phyloP scores from a whole-genome alignment of 164 flowering plant genomes.

The Magnolia officinalis region DNA sequence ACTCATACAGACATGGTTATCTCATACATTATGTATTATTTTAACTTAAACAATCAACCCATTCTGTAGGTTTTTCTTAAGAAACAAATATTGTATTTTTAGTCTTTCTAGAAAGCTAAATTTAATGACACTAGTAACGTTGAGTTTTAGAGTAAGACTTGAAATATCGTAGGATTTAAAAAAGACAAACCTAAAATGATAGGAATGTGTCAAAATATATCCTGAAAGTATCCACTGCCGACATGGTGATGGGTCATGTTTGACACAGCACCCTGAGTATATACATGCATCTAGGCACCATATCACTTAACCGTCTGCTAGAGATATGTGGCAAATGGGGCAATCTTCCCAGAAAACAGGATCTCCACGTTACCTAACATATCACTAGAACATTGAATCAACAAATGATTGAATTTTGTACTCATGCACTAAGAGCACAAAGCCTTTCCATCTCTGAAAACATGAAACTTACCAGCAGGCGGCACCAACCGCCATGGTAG shows the following conservation, averaged over 20 bases:
- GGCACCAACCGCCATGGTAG: slow-evolving; percentile 65
- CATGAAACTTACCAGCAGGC: slow-evolving; percentile 43
- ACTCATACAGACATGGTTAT: no score
- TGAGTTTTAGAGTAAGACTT: no score
- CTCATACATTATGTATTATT: no score
- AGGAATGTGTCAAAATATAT: no score
- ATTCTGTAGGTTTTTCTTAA: no score
- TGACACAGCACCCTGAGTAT: neutral
- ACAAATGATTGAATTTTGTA: neutral
- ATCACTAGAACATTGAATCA: neutral
- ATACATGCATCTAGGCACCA: neutral
- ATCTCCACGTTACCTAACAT: neutral
- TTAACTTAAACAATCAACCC: no score
- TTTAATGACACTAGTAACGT: no score
- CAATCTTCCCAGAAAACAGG: neutral
- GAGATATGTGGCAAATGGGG: neutral
- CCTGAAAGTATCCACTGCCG: neutral
- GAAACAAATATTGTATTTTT: no score
- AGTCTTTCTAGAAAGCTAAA: no score
- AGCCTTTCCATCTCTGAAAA: neutral
- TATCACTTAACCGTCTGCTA: neutral
- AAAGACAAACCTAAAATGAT: no score
- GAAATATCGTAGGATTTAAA: no score
- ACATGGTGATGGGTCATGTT: neutral
- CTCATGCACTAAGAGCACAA: neutral